Percentiles rank a stretch among this genome's conserved stretches.
These are phyloP conservation scores for Nemania serpens DNA, from an alignment of 2,329 filamentous ascomycete genomes.

Conservation along the genomic window DNA sequence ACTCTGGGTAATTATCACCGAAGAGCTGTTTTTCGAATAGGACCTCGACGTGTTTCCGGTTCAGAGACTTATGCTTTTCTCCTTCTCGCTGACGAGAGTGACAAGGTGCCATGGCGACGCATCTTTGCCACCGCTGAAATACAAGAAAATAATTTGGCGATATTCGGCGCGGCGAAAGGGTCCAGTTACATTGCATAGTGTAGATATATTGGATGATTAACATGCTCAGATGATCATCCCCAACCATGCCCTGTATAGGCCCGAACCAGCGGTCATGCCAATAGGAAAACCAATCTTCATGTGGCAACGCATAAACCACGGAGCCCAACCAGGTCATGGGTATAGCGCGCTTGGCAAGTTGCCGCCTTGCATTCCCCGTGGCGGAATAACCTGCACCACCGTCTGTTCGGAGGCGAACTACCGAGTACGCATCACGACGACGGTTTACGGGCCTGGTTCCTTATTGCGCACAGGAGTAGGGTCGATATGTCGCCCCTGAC, in stretches of 20 bases:
- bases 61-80: neutral
- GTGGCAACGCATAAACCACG: conserved; percentile 25
- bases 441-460: conserved; percentile 40
- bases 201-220: conserved; percentile 34
- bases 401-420: conserved; percentile 38
- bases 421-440: conserved; percentile 38
- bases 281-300: conserved; percentile 33
- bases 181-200: conserved; percentile 25
- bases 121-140: conserved; percentile 18
- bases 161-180: conserved; percentile 11
- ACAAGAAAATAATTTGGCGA: conserved; percentile 12
- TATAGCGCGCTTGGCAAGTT: conserved; percentile 13
- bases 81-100: neutral
- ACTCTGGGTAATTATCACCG: neutral
- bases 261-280: conserved; percentile 35
- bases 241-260: conserved; percentile 34
- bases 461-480: conserved; percentile 32
- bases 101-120: neutral
- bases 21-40: neutral
- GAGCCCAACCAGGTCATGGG: conserved; percentile 25
- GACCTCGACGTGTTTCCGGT: neutral
- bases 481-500: neutral
- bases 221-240: conserved; percentile 22
- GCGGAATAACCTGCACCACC: conserved; percentile 31
- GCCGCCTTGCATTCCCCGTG: conserved; percentile 33